Evolutionary conservation across 1,284 basidiomycete species (phyloP), one percentile per base, ranked within the genome.

Genomic region (Ganoderma leucocontextum): DNA sequence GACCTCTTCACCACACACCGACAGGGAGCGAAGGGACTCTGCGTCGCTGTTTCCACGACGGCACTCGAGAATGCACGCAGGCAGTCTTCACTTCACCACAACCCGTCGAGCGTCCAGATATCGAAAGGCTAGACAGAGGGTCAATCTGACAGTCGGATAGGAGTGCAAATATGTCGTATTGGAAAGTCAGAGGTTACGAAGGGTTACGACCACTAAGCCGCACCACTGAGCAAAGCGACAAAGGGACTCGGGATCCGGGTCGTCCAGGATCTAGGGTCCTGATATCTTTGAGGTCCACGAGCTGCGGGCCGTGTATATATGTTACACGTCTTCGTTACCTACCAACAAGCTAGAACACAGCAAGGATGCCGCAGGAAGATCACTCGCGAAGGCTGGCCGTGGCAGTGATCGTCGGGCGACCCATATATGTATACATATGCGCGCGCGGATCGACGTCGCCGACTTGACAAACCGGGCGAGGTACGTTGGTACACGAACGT

Each of bases 391-490:
- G 29, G 35, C 22, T 38, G 44, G n/a, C 29, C 36, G 29, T 55
- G 49, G 33, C n/a, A 17, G 53, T 38, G 67, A 68, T 68, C 67
- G 67, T 68, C 67, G 64, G 44, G 67, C 41, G 33, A 9, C 8
- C 62, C 53, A 13, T 29, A 29, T 29, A 29, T 29, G 29, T 29
- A 29, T 29, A 29, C 29, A 29, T 25, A 41, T 39, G 17, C 22
- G 52, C 13, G 22, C 17, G 13, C 61, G 38, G 68, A 66, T 70
- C 68, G 52, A 13, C 52, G 60, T 66, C 65, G 65, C 25, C 2
- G 29, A n/a, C n/a, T 10, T 38, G 25, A 33, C 61, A 38, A 63
- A 47, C 59, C 13, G 4, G 33, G 64, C 36, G 49, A 9, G 53
- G 6, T 22, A 25, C 15, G 42, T 44, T 13, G 7, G 8, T 8